These are phyloP conservation scores for Penicillium sp. DNA, from an alignment of 2,329 filamentous ascomycete species.

Conservation along the genomic window DNA sequence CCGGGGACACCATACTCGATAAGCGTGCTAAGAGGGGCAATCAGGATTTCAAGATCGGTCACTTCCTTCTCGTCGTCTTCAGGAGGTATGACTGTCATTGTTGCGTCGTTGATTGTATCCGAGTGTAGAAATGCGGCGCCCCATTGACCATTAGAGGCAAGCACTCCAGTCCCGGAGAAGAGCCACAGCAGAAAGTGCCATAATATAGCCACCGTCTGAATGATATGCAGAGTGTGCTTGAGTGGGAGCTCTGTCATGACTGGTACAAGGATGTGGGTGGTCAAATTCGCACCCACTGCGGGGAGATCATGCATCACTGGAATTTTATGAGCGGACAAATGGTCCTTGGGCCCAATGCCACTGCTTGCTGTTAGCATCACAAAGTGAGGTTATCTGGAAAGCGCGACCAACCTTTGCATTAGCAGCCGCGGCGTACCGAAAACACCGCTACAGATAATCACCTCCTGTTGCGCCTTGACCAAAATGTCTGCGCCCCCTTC, in stretches of 20 bases:
- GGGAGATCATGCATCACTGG: background rate
- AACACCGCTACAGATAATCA: background rate
- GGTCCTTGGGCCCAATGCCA: background rate
- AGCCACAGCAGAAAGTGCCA: slow-evolving; percentile 4
- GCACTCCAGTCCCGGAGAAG: background rate
- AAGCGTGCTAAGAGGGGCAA: background rate
- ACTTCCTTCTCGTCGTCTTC: background rate
- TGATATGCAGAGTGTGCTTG: slow-evolving; percentile 3
- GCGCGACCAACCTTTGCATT: background rate
- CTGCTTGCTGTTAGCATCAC: background rate
- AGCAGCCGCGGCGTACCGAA: slow-evolving; percentile 5
- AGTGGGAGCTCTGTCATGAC: slow-evolving; percentile 3
- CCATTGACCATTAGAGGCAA: slow-evolving; percentile 3
- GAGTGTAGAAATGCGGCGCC: slow-evolving; percentile 5
- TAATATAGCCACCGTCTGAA: slow-evolving; percentile 2
- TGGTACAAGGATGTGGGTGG: slow-evolving; percentile 1
- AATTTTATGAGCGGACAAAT: background rate
- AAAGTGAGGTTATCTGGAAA: background rate
- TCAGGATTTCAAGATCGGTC: background rate
- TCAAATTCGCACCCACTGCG: background rate
- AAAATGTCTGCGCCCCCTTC: background rate
- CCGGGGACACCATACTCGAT: slow-evolving; percentile 2
- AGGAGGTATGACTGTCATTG: background rate
- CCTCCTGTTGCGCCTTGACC: slow-evolving; percentile 1
- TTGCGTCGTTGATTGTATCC: background rate